Evolutionary conservation across 2,329 filamentous ascomycete species (phyloP).

Genomic region (Colletotrichum kahawae): DNA sequence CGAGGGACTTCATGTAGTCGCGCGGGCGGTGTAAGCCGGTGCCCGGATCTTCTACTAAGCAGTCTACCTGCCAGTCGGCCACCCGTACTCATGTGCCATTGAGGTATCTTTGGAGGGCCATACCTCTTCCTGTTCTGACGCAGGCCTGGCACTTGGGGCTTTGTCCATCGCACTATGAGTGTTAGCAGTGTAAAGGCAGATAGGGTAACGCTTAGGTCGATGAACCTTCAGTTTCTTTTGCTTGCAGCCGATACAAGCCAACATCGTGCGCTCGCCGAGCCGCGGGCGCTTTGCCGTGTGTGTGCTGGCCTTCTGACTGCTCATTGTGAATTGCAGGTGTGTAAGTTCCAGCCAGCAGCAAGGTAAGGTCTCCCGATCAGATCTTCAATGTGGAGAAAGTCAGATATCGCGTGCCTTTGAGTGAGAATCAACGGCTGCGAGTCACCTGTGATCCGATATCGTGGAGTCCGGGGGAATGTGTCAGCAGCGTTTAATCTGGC

Average conservation of each 20-base stretch:
- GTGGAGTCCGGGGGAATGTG: neutral
- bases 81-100: neutral
- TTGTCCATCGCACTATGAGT: constrained; percentile 26
- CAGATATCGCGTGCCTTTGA: neutral
- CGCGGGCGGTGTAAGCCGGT: constrained; percentile 35
- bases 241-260: constrained; percentile 31
- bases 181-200: accelerated
- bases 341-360: neutral
- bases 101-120: neutral
- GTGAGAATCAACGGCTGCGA: neutral
- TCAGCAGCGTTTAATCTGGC: neutral
- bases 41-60: constrained; percentile 39
- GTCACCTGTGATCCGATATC: neutral
- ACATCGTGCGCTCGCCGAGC: constrained; percentile 29
- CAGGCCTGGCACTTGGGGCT: constrained; percentile 33
- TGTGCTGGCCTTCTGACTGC: neutral
- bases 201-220: neutral
- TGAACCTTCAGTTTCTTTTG: constrained; percentile 29
- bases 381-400: neutral
- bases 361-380: neutral
- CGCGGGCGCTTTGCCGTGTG: constrained; percentile 23
- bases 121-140: constrained; percentile 19
- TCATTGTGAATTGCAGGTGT: neutral
- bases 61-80: constrained; percentile 20
- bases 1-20: constrained; percentile 35